Evolutionary conservation across 768 basidiomycete species (phyloP), one percentile per base, ranked within the genome.

Genomic region (Tulasnella sp.): DNA sequence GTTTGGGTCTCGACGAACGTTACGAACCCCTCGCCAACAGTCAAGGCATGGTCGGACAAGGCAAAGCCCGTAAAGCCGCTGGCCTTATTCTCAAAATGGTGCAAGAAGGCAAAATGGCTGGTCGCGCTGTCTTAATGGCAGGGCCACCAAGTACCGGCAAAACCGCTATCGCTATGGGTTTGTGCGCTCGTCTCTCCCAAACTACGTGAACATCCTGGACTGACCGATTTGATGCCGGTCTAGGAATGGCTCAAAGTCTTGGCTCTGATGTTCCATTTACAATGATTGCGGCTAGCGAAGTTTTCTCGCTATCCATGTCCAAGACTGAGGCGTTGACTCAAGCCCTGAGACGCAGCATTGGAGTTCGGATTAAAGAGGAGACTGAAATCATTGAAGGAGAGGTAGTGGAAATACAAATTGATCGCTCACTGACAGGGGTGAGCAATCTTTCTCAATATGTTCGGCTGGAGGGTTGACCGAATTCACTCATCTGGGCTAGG

Each of bases 31-130:
- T 95, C 22, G 86, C 84, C 39, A 92, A 89, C 79, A 87, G 91
- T 0, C 94, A 98, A 78, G 97, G 97, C 3, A 97, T 99, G 89
- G 96, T 99, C 32, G 97, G 97, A 0, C 97, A 99, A 79, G 91
- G 84, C 2, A 94, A 95, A 78, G 97, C 97, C 26, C 88, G 97
- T 59, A 97, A 97, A 80, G 96, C 97, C 0, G 97, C 96, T 0
- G 97, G 97, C 1, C 91, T 98, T 85, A 94, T 98, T 74, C 86
- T 98, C 77, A 95, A 91, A 82, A 96, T 99, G 95, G 95, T 98
- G 6, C 92, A 97, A 80, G 94, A 97, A 77, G 94, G 94, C 19
- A 85, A 90, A 72, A 98, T 98, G 77, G 95, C 97, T 0, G 97
- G 97, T 34, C 87, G 96, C 59, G 94, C 95, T 6, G 95, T 99